These are phyloP conservation scores for Vicia sativa DNA, from an alignment of 306 rosid genomes.

Conservation along the genomic window DNA sequence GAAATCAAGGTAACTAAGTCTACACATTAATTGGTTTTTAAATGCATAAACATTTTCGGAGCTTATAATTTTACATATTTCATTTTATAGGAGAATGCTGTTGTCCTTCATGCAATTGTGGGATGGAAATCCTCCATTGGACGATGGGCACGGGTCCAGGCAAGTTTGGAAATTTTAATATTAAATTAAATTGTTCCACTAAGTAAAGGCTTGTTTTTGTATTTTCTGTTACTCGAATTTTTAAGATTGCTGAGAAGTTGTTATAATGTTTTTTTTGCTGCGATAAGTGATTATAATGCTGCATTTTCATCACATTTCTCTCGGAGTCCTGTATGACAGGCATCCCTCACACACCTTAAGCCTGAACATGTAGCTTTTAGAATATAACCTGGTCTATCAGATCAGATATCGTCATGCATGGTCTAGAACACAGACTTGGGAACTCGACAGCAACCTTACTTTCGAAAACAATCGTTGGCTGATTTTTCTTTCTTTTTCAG, in stretches of 20 bases:
- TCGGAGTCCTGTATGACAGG: neutral
- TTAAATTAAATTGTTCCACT: neutral
- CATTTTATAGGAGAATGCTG: conserved; percentile 80
- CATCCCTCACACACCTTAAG: conserved; percentile 18
- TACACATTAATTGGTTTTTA: conserved; percentile 21
- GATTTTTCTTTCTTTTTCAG: conserved; percentile 21
- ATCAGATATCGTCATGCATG: conserved; percentile 17
- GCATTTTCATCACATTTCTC: conserved; percentile 18
- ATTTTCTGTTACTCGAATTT: conserved; percentile 20
- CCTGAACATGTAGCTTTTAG: conserved; percentile 13
- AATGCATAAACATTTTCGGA: conserved; percentile 17
- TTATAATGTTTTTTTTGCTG: conserved; percentile 6
- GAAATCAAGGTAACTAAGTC: conserved; percentile 70
- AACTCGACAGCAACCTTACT: neutral
- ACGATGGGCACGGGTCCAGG: conserved; percentile 93
- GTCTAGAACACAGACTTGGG: conserved; percentile 15
- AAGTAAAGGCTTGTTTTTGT: conserved; percentile 12
- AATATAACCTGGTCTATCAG: neutral
- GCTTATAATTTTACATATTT: conserved; percentile 11
- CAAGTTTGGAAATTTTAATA: conserved; percentile 44
- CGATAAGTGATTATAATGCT: conserved; percentile 13
- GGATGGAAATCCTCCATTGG: conserved; percentile 97
- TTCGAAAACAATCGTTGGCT: neutral
- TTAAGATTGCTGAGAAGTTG: conserved; percentile 4
- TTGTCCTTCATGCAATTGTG: conserved; percentile 81